Base-by-base conservation (phyloP, 139 green algal genomes). In the Volvox reticuliferus region DNA sequence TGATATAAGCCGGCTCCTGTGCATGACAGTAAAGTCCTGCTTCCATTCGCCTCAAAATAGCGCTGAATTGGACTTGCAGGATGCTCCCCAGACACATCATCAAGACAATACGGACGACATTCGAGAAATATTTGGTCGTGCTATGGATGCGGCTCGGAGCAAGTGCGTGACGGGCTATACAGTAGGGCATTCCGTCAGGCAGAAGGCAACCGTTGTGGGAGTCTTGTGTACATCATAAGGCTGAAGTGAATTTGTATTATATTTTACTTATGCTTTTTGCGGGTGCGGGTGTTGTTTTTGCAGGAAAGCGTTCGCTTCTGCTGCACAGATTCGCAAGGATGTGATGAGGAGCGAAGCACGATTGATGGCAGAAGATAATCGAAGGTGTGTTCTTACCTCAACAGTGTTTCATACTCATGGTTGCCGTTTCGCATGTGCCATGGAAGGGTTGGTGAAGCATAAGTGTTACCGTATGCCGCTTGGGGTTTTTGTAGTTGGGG, bases 341-440 rank as follows among this genome's bases (percentile, higher is more conserved):
- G 1, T 68, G 21, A 68, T 21, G 37, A n/a, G 37, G 32, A 84
- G 37, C 19, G 78, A 63, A 35, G 37, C 78, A 33, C 78, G 78
- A 35, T 32, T 84, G 18, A 84, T 84, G 78, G 78, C 78, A 65
- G 78, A 84, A 44, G 78, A 84, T 33, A 65, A 84, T 65, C 37
- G 32, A 12, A 67, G 37, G 78, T 84, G 37, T 65, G 78, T 84
- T 30, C 71, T 33, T 79, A 79, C 71, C 71, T 79, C 71, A 75
- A 14, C 24, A 28, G 22, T 3, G 44, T 9, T 30, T 79, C 1
- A 36, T 79, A 35, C 22, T 79, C 9, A 5, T 2, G 26, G 28
- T 79, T 79, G 71, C 22, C 71, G 71, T 20, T 79, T 79, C 71
- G 22, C 20, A 32, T 32, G 20, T 79, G 18, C 21, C 14, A 20